A percentile compares a stretch with the other conserved stretches of the same genome.
phyloP scores from a whole-genome alignment of 202 grass and related monocot genomes.

The Carex sylvatica region DNA sequence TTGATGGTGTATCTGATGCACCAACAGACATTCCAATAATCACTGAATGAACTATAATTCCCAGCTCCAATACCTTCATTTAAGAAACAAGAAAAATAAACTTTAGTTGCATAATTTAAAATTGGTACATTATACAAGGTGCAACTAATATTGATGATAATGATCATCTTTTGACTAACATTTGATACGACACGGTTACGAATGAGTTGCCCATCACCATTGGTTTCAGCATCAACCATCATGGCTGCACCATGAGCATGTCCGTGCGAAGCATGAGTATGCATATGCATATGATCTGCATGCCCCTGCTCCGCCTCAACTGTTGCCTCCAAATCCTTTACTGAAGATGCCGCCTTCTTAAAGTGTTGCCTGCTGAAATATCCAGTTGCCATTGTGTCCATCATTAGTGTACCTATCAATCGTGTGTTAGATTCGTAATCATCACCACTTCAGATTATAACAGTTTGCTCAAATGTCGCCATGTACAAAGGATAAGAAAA shows the following conservation, averaged over 20 bases:
- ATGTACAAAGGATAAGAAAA: no score
- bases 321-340: neutral
- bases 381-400: slow-evolving; percentile 70
- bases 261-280: slow-evolving; percentile 31
- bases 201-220: slow-evolving; percentile 34
- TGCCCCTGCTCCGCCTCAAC: neutral
- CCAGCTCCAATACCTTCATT: slow-evolving; percentile 61
- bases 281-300: slow-evolving; percentile 29
- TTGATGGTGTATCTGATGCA: slow-evolving; percentile 40
- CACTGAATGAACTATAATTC: slow-evolving; percentile 74
- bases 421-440: neutral
- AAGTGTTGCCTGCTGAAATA: slow-evolving; percentile 49
- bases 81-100: neutral
- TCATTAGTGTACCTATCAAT: slow-evolving; percentile 37
- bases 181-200: slow-evolving; percentile 68
- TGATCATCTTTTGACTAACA: neutral
- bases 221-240: neutral
- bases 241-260: slow-evolving; percentile 41
- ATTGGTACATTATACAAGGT: no score
- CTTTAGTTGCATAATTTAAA: neutral
- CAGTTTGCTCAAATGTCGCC: neutral
- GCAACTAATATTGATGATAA: no score
- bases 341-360: slow-evolving; percentile 6
- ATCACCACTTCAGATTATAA: neutral
- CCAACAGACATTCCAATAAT: slow-evolving; percentile 73